phyloP scores from a whole-genome alignment of 73 alveolate species.

The Tetrahymena elliotti region DNA sequence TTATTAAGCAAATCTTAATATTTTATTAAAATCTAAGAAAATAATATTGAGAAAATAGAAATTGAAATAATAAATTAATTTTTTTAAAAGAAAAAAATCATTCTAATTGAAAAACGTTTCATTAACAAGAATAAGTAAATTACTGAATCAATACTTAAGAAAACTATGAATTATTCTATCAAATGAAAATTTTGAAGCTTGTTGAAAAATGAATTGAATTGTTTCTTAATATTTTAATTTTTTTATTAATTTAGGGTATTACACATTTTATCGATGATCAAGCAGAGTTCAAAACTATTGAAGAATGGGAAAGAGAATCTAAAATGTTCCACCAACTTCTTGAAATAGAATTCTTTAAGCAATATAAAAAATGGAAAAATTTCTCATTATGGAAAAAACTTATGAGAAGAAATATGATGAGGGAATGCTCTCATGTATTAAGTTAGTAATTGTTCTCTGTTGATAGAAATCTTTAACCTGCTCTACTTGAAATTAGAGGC shows the following conservation, averaged over 20 bases:
- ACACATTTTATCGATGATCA: conserved; percentile 70
- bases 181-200: too few relatives aligned
- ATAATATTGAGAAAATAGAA: too few relatives aligned
- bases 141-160: background rate
- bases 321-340: conserved; percentile 53
- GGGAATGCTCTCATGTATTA: conserved; percentile 55
- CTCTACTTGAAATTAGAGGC: conserved; percentile 64
- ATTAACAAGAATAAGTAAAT: background rate
- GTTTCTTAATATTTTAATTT: background rate
- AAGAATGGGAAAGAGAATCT: conserved; percentile 82
- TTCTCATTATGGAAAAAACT: conserved; percentile 80
- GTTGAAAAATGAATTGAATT: too few relatives aligned
- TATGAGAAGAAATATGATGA: conserved; percentile 71
- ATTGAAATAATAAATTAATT: too few relatives aligned
- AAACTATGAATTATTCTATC: too few relatives aligned
- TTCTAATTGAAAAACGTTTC: background rate
- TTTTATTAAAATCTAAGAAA: background rate
- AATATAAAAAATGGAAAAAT: conserved; percentile 68
- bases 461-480: conserved; percentile 62
- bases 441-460: conserved; percentile 64
- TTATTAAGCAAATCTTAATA: too few relatives aligned
- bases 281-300: conserved; percentile 63
- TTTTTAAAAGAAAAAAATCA: too few relatives aligned
- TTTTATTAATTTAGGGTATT: conserved; percentile 46
- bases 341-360: conserved; percentile 63